phyloP scores from a whole-genome alignment of 345 rosid species.

The Anastatica hierochuntica region DNA sequence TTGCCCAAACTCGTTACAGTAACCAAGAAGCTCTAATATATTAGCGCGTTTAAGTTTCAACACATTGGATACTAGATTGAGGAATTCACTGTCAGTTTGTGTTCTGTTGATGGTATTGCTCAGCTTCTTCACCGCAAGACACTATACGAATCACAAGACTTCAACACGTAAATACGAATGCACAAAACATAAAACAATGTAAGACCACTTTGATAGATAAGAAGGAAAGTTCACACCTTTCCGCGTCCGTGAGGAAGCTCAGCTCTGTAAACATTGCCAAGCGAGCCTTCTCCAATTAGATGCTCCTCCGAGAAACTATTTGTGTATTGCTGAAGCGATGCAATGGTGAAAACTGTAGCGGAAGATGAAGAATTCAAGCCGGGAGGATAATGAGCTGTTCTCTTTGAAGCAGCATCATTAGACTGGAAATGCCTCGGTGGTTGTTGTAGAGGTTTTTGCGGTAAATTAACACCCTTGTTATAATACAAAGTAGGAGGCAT shows the following conservation, averaged over 20 bases:
- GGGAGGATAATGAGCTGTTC: slow-evolving; percentile 33
- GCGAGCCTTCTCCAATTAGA: slow-evolving; percentile 66
- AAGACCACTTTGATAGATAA: not conserved
- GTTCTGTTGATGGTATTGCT: slow-evolving; percentile 34
- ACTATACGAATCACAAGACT: slow-evolving; percentile 26
- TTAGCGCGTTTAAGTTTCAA: slow-evolving; percentile 57
- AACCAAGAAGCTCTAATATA: slow-evolving; percentile 67
- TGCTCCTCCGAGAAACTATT: slow-evolving; percentile 65
- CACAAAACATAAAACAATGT: not conserved
- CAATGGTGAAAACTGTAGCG: slow-evolving; percentile 45
- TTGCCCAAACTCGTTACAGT: slow-evolving; percentile 76
- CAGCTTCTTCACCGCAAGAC: slow-evolving; percentile 78
- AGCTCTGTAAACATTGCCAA: slow-evolving; percentile 67
- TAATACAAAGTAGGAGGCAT: slow-evolving; percentile 28
- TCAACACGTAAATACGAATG: slow-evolving; percentile 1
- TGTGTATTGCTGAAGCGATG: slow-evolving; percentile 81
- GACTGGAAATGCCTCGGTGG: slow-evolving; percentile 30
- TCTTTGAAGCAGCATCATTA: slow-evolving; percentile 33
- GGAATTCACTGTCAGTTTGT: slow-evolving; percentile 54
- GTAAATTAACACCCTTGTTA: slow-evolving; percentile 19
- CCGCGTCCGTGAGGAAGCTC: slow-evolving; percentile 73
- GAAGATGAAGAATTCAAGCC: slow-evolving; percentile 30
- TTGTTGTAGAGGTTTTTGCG: slow-evolving; percentile 36
- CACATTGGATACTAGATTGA: slow-evolving; percentile 39
- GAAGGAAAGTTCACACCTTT: slow-evolving; percentile 37